phyloP scores from a whole-genome alignment of 2,329 filamentous ascomycete species.

The Emergomyces orientalis region DNA sequence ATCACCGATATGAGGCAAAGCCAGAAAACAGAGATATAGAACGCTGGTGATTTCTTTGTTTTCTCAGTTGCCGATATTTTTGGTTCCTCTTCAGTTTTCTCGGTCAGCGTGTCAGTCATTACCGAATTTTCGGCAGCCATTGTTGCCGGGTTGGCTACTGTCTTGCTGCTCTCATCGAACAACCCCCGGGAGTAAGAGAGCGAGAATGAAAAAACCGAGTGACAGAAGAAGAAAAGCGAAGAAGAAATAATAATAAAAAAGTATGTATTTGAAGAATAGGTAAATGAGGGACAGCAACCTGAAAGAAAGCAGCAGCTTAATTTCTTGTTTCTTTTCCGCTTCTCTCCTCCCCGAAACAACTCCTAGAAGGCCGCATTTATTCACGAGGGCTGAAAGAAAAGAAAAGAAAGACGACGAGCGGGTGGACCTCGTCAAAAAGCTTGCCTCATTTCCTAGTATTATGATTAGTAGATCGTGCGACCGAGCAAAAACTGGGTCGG shows the following conservation, averaged over 20 bases:
- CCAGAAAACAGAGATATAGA: slow-evolving; percentile 3
- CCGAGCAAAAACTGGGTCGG: not conserved
- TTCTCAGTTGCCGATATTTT: not conserved
- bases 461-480: not conserved
- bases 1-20: slow-evolving; percentile 8
- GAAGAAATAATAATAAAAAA: not conserved
- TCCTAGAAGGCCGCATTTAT: not conserved
- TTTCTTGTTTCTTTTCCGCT: not conserved
- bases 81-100: not conserved
- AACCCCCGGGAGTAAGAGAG: not conserved
- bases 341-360: not conserved
- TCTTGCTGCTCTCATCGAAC: not conserved
- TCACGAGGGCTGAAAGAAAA: not conserved
- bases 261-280: not conserved
- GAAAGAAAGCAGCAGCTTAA: not conserved
- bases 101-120: not conserved
- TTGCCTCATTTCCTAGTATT: not conserved
- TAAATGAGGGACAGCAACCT: not conserved
- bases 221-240: not conserved
- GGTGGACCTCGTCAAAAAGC: not conserved
- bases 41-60: slow-evolving; percentile 1
- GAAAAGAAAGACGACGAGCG: not conserved
- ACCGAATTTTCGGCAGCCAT: not conserved
- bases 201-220: not conserved
- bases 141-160: not conserved